Evolutionary conservation across 1,284 basidiomycete species (phyloP).

Genomic region (Sanghuangporus sanghuang): DNA sequence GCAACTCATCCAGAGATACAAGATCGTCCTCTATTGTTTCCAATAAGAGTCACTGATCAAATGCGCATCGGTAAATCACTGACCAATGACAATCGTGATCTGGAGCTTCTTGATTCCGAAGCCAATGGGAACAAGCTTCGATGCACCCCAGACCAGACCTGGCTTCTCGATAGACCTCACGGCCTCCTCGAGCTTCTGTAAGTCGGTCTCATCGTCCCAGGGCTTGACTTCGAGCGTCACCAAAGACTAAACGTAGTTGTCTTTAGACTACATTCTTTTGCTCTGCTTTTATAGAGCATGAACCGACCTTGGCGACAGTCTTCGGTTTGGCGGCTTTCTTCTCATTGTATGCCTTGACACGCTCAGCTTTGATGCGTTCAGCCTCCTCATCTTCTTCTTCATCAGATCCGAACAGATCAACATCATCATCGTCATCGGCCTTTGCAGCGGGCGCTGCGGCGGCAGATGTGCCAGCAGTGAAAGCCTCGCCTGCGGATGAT

Average conservation of each 20-base stretch:
- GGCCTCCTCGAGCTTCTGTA: slow-evolving; percentile 77
- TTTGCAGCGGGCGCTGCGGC: slow-evolving; percentile 39
- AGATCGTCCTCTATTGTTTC: slow-evolving; percentile 83
- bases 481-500: slow-evolving; percentile 76
- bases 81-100: slow-evolving; percentile 92
- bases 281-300: slow-evolving; percentile 2
- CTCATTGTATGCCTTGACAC: slow-evolving; percentile 89
- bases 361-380: slow-evolving; percentile 92
- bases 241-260: slow-evolving; percentile 58
- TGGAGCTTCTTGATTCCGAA: slow-evolving; percentile 92
- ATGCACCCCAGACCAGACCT: slow-evolving; percentile 93
- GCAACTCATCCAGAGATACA: slow-evolving; percentile 91
- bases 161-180: slow-evolving; percentile 88
- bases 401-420: slow-evolving; percentile 88
- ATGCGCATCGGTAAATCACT: slow-evolving; percentile 27
- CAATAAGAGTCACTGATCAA: neutral
- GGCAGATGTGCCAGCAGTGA: slow-evolving; percentile 47
- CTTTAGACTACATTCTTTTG: slow-evolving; percentile 12
- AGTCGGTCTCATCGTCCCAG: slow-evolving; percentile 99
- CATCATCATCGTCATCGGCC: slow-evolving; percentile 86
- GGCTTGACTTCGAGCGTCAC: slow-evolving; percentile 98
- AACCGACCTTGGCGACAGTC: slow-evolving; percentile 78
- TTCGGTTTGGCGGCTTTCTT: slow-evolving; percentile 95
- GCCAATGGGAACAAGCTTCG: slow-evolving; percentile 90
- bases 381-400: slow-evolving; percentile 93